These are phyloP conservation scores for Colletotrichum sp. DNA, from an alignment of 2,329 filamentous ascomycete species.

Conservation along the genomic window DNA sequence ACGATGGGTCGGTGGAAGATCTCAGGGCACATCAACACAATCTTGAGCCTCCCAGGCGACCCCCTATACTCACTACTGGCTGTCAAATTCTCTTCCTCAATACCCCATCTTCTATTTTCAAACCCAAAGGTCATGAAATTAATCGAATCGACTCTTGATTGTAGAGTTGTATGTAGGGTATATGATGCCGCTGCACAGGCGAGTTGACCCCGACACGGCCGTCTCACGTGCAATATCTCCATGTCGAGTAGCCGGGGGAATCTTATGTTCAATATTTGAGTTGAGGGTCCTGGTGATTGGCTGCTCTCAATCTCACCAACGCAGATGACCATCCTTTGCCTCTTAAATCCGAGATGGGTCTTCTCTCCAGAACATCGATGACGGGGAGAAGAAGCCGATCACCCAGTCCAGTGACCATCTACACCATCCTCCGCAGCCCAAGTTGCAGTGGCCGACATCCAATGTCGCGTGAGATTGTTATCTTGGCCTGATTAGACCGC, in stretches of 20 bases:
- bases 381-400: neutral
- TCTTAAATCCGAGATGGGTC: neutral
- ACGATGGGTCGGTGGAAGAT: neutral
- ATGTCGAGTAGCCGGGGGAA: neutral
- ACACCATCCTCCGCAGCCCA: neutral
- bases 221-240: neutral
- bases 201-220: neutral
- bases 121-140: neutral
- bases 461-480: neutral
- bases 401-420: neutral
- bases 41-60: neutral
- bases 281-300: neutral
- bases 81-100: neutral
- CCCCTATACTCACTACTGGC: neutral
- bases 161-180: neutral
- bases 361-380: neutral
- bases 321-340: neutral
- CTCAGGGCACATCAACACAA: neutral
- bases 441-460: neutral
- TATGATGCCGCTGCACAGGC: neutral
- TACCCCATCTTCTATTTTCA: neutral
- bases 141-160: neutral
- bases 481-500: neutral
- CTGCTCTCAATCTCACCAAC: neutral
- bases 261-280: neutral